These are phyloP conservation scores for Diaporthe citrichinensis DNA, from an alignment of 2,329 filamentous ascomycete species.

Conservation along the genomic window DNA sequence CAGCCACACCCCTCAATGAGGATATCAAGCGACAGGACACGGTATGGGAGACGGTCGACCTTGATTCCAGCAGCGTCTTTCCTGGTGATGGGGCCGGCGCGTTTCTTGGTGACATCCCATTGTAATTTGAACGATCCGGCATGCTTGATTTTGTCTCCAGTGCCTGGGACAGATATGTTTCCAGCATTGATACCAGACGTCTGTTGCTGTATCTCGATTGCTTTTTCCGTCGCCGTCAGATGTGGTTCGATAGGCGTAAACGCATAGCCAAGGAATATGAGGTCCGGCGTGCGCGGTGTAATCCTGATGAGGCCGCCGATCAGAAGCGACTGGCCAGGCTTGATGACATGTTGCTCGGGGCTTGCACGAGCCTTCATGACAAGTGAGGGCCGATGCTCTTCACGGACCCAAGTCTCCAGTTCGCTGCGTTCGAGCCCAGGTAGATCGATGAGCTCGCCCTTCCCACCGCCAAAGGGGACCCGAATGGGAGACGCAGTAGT, in stretches of 20 bases:
- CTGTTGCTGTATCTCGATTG: conserved; percentile 78
- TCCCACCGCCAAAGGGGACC: conserved; percentile 87
- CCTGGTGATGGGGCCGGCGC: conserved; percentile 80
- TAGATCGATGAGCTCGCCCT: conserved; percentile 92
- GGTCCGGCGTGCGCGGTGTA: conserved; percentile 77
- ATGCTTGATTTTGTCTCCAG: conserved; percentile 70
- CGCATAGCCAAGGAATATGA: conserved; percentile 83
- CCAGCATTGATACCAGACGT: conserved; percentile 70
- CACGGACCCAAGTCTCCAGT: conserved; percentile 78
- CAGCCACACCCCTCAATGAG: conserved; percentile 94
- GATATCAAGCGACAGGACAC: conserved; percentile 84
- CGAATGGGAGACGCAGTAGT: conserved; percentile 97
- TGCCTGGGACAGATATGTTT: conserved; percentile 73
- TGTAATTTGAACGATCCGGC: conserved; percentile 83
- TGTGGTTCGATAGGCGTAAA: conserved; percentile 87
- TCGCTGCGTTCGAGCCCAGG: conserved; percentile 85
- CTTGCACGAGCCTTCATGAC: conserved; percentile 84
- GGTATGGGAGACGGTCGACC: conserved; percentile 81
- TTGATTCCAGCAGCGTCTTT: conserved; percentile 73
- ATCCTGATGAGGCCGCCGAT: conserved; percentile 90
- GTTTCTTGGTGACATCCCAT: conserved; percentile 86
- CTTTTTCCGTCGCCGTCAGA: conserved; percentile 84
- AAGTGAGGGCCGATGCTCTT: conserved; percentile 75
- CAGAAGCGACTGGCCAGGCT: conserved; percentile 83
- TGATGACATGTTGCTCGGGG: conserved; percentile 81